phyloP scores from a whole-genome alignment of 176 grass and related monocot species.

The Juncus inflexus region DNA sequence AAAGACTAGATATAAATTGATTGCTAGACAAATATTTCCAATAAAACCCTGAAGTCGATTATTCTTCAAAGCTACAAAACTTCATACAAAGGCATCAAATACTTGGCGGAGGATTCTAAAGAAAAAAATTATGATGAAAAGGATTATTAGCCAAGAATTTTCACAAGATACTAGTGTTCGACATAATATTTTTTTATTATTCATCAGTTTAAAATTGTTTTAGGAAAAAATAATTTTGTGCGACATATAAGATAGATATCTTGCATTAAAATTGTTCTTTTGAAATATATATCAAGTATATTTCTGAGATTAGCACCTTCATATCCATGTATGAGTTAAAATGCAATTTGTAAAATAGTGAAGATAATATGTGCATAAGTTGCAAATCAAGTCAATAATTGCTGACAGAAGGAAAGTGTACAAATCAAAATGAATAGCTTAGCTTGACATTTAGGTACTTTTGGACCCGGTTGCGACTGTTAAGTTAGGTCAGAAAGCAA shows the following conservation, averaged over 20 bases:
- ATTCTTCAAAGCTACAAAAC: too few relatives aligned
- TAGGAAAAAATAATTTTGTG: too few relatives aligned
- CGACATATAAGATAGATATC: too few relatives aligned
- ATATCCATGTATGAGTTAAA: background rate
- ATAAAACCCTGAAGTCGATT: background rate
- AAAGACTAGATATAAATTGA: slow-evolving; percentile 13
- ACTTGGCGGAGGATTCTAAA: too few relatives aligned
- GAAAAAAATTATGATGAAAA: too few relatives aligned
- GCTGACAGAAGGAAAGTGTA: background rate
- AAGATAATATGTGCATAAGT: slow-evolving; percentile 11
- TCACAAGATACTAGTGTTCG: too few relatives aligned
- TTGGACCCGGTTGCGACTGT: background rate
- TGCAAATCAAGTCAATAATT: background rate
- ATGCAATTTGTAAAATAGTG: background rate
- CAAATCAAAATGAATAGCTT: slow-evolving; percentile 9
- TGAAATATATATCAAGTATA: background rate
- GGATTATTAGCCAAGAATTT: too few relatives aligned
- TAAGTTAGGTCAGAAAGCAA: slow-evolving; percentile 20
- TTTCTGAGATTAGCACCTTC: background rate
- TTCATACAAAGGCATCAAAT: too few relatives aligned
- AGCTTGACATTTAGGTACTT: slow-evolving; percentile 9
- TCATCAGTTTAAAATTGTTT: too few relatives aligned
- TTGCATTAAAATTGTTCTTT: too few relatives aligned
- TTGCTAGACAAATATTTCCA: background rate
- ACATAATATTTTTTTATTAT: too few relatives aligned